Conservation (phyloP, 2,329 filamentous ascomycete species). For the Epichloe sp. region DNA sequence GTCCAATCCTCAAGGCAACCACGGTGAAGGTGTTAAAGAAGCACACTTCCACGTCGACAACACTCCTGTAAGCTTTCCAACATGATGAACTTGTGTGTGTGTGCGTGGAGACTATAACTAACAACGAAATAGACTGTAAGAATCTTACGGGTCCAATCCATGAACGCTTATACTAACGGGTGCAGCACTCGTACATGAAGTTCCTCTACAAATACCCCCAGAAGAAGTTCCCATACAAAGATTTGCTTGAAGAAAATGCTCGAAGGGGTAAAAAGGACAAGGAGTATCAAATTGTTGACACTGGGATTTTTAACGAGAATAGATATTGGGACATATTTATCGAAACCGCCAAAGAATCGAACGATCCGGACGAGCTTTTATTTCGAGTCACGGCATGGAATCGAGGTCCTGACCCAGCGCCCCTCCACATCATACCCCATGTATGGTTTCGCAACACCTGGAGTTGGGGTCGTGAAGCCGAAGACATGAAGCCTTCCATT, state of each 20-base stretch:
- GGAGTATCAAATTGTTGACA: conserved; percentile 89
- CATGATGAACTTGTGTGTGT: background rate
- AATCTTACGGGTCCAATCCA: background rate
- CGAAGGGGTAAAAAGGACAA: conserved; percentile 60
- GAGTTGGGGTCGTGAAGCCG: conserved; percentile 76
- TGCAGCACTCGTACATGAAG: conserved; percentile 95
- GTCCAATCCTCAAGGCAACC: conserved; percentile 92
- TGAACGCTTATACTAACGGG: conserved; percentile 5
- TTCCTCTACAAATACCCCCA: conserved; percentile 97
- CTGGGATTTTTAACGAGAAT: conserved; percentile 75
- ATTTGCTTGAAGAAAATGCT: conserved; percentile 74
- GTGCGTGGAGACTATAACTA: conserved; percentile 5
- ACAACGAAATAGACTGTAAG: conserved; percentile 31
- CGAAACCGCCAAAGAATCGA: conserved; percentile 86
- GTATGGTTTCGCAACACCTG: conserved; percentile 97
- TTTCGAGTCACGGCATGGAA: conserved; percentile 97
- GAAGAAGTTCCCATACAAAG: conserved; percentile 79
- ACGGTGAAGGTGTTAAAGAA: conserved; percentile 95
- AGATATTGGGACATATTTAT: conserved; percentile 96
- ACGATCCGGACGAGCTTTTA: conserved; percentile 79
- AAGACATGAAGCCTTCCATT: conserved; percentile 70
- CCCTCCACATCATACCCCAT: conserved; percentile 85
- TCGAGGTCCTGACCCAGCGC: conserved; percentile 77
- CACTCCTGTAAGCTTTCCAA: conserved; percentile 46
- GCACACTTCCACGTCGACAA: conserved; percentile 95